Base-by-base conservation (phyloP, 2,329 filamentous ascomycete species). In the Bipolaris victoriae region DNA sequence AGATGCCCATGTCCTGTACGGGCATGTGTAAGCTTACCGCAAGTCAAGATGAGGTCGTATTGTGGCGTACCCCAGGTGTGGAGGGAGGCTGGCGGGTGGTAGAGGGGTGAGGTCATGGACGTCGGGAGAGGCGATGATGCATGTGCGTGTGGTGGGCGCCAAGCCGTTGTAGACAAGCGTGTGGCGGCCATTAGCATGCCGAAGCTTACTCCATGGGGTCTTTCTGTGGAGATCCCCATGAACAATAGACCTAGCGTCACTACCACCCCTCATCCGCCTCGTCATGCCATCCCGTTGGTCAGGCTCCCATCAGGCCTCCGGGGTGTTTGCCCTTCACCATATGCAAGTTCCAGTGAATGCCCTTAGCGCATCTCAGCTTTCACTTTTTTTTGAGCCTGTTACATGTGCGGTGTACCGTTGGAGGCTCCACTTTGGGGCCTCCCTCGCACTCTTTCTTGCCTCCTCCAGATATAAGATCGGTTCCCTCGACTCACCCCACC, bases 151-250 rank as follows among this genome's bases (percentile, higher is more conserved):
- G 54, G 55, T 49, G 18, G 43, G 2, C 22, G 45, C 44, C 55
- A 57, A 57, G 50, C 5, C 18, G 7, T 48, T 26, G 39, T 33
- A 16, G 31, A 40, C 47, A 57, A 45, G n/a, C 26, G 43, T 22
- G 39, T 54, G 49, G 55, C 45, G 50, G 45, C 50, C 52, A 40
- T 26, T 22, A 39, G 40, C 50, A 45, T 57, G 50, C 24, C 39
- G 45, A 49, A 45, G 50, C 50, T 57, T 57, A 49, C 55, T 57
- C 55, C 50, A 57, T 57, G 55, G 45, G 50, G 55, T 20, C 24
- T 45, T 35, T n/a, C 2, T 16, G 55, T 57, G 50, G 55, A 48
- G 50, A 54, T 54, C 50, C 13, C 41, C 50, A 54, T 35, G 50
- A 49, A 57, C 55, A 39, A 37, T 37, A 29, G 15, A 24, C 20